phyloP scores from a whole-genome alignment of 1,284 basidiomycete genomes.

The Ganoderma lingzhi region DNA sequence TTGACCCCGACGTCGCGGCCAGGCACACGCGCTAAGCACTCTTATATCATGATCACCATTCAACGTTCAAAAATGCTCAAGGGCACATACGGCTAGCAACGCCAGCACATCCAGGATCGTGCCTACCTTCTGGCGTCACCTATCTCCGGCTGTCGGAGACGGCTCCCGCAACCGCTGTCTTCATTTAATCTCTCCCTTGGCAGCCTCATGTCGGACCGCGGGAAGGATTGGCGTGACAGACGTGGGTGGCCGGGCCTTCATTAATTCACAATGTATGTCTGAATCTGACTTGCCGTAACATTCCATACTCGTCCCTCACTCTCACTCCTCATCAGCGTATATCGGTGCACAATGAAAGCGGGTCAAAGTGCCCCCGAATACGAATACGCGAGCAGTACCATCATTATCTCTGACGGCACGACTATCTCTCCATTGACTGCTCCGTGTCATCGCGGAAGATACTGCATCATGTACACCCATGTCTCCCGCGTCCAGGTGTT shows the following conservation, averaged over 20 bases:
- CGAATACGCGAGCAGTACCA: neutral
- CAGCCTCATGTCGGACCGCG: neutral
- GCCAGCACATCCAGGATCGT: neutral
- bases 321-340: neutral
- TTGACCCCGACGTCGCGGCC: neutral
- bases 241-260: neutral
- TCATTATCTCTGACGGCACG: neutral
- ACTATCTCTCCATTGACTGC: neutral
- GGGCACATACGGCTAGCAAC: neutral
- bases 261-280: neutral
- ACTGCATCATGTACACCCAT: neutral
- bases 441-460: neutral
- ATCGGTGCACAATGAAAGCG: neutral
- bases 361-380: neutral
- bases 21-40: neutral
- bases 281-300: neutral
- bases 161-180: neutral
- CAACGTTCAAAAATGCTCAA: neutral
- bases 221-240: slow-evolving; percentile 7
- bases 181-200: neutral
- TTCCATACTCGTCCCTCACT: neutral
- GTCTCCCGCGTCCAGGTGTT: neutral
- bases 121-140: neutral
- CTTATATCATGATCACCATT: neutral
- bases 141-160: neutral